Percentiles rank a stretch among this genome's conserved stretches.
These are phyloP conservation scores for Pyrus pyrifolia DNA, from an alignment of 306 rosid species.

Conservation along the genomic window DNA sequence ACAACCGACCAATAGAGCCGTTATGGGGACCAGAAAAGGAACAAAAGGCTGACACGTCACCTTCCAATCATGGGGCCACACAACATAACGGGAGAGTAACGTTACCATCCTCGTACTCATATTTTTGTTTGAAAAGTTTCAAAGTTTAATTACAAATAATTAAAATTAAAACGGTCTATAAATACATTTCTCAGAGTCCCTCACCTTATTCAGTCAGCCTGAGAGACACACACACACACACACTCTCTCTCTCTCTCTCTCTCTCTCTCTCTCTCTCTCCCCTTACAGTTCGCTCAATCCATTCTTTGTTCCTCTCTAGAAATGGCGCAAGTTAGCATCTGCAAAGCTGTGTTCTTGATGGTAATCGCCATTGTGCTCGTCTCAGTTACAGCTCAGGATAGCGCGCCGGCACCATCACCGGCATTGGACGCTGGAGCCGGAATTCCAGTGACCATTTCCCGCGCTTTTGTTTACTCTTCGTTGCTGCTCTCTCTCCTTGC, in stretches of 20 bases:
- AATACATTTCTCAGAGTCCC: background rate
- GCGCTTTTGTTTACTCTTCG: slow-evolving; percentile 19
- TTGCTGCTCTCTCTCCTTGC: slow-evolving; percentile 31
- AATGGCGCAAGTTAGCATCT: slow-evolving; percentile 40
- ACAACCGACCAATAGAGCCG: slow-evolving; percentile 20
- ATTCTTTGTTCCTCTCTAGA: background rate
- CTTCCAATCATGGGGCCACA: background rate
- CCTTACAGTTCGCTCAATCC: too few relatives aligned
- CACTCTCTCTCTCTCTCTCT: background rate
- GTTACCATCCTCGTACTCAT: background rate
- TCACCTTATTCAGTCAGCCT: background rate
- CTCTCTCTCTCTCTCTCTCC: background rate
- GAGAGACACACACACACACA: background rate
- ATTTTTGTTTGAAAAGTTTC: background rate
- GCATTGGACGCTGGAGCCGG: slow-evolving; percentile 41
- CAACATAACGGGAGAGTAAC: slow-evolving; percentile 7
- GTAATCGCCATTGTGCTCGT: slow-evolving; percentile 26
- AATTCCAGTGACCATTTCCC: slow-evolving; percentile 24
- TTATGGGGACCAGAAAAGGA: slow-evolving; percentile 6
- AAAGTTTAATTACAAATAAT: background rate
- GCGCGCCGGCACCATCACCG: slow-evolving; percentile 41
- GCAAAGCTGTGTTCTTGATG: slow-evolving; percentile 25
- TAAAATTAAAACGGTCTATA: slow-evolving; percentile 1
- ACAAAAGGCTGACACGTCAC: slow-evolving; percentile 11
- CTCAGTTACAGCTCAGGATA: slow-evolving; percentile 24